Evolutionary conservation across 2,329 filamentous ascomycete genomes (phyloP), one percentile per base, ranked within the genome.

Genomic region (Macrophomina pseudophaseolina): DNA sequence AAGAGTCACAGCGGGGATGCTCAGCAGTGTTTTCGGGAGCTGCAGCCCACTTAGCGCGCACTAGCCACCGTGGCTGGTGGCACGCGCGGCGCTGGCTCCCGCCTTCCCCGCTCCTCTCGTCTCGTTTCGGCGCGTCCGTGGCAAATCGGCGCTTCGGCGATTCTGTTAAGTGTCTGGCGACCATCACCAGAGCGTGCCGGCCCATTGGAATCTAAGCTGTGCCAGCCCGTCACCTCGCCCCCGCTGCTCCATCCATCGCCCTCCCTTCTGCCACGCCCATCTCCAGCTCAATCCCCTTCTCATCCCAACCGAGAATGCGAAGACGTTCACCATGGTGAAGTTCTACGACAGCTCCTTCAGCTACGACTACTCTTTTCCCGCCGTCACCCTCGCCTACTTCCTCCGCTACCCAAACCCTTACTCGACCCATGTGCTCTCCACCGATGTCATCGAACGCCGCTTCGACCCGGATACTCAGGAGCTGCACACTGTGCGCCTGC

Each of bases 381-480:
- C 91, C 77, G 92, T 95, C 69, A 93, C 91, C 58, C 89, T 95
- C 78, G 92, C 92, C 81, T 95, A 93, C 85, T 95, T 94, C 81
- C 89, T 95, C 59, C 91, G 92, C 71, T 95, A 95, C 80, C 93
- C 91, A 70, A 95, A 94, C 75, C 92, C 92, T 6, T 94, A 94
- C 81, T 90, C 89, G 71, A 88, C 87, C 70, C 92, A 95, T 81
- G 92, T 95, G 64, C 83, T 93, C 72, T 92, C 90, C 75, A 93
- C 91, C 78, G 92, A 95, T 79, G 93, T 91, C 73, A 92, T 95
- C 77, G 87, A 88, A 58, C 90, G 88, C 70, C 83, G 86, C 77
- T 87, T 92, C 79, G 91, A 94, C 78, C 85, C 89, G 6, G 81
- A 80, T n/a, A 91, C 90, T 1, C 90, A 91, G 71, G 89, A 90